Evolutionary conservation across 2,329 filamentous ascomycete species (phyloP).

Genomic region (Davidsoniella virescens): DNA sequence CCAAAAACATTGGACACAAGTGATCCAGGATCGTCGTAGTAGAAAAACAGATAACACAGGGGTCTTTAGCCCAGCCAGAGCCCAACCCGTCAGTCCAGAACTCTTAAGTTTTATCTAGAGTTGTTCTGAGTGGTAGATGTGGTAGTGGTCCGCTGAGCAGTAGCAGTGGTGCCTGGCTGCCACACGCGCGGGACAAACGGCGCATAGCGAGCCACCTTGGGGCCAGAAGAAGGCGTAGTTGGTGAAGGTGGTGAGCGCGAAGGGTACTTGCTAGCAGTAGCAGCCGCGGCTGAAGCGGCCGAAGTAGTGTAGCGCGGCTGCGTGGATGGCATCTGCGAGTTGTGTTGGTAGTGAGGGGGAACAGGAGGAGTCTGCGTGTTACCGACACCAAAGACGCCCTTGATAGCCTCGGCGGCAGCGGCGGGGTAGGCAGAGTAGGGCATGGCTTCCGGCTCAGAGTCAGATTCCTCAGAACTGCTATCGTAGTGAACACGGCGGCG

Average conservation of each 20-base stretch:
- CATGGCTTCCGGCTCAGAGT: constrained; percentile 3
- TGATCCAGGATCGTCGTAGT: no score
- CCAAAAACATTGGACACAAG: no score
- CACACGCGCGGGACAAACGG: constrained; percentile 8
- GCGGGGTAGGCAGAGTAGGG: background rate
- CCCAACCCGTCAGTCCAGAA: no score
- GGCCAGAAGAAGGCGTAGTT: background rate
- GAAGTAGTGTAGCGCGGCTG: background rate
- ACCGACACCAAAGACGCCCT: background rate
- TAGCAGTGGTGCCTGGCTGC: constrained; percentile 1
- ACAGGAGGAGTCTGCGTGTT: background rate
- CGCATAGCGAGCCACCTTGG: constrained; percentile 10
- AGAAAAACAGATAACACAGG: no score
- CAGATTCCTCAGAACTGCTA: background rate
- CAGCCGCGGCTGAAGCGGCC: background rate
- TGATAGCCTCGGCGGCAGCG: constrained; percentile 25
- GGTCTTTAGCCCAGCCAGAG: no score
- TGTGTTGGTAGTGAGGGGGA: background rate
- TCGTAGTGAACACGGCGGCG: background rate
- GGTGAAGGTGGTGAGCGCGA: background rate
- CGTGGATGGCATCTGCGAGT: background rate
- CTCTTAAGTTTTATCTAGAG: no score
- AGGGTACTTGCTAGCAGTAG: background rate
- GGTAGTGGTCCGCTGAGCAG: background rate
- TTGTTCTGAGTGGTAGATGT: no score